phyloP scores from a whole-genome alignment of 352 stramenopile genomes.

The Phytophthora rubi region DNA sequence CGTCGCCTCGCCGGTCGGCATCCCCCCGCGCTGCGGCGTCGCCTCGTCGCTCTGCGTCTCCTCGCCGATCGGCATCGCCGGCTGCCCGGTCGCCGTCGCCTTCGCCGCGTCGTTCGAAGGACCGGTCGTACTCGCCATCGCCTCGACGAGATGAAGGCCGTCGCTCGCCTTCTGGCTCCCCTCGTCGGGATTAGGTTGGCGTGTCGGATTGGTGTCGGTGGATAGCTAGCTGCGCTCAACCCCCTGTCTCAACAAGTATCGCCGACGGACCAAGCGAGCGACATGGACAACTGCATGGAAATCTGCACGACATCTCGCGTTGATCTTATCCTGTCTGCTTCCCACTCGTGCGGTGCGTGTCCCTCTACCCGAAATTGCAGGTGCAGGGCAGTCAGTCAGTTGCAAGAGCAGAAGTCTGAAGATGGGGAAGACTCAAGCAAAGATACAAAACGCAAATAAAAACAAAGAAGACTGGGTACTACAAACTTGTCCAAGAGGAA shows the following conservation, averaged over 20 bases:
- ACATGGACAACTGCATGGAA: slow-evolving; percentile 32
- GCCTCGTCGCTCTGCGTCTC: slow-evolving; percentile 23
- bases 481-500: slow-evolving; percentile 42
- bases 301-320: slow-evolving; percentile 32
- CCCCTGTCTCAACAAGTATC: slow-evolving; percentile 19
- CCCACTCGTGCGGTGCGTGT: slow-evolving; percentile 24
- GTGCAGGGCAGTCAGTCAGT: slow-evolving; percentile 28
- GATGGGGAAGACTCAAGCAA: slow-evolving; percentile 43
- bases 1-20: slow-evolving; percentile 34
- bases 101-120: slow-evolving; percentile 48
- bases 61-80: slow-evolving; percentile 44
- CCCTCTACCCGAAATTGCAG: slow-evolving; percentile 28
- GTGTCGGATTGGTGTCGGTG: slow-evolving; percentile 12
- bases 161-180: slow-evolving; percentile 67
- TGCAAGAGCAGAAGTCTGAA: slow-evolving; percentile 34
- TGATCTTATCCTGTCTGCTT: slow-evolving; percentile 19
- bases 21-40: slow-evolving; percentile 38
- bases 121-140: slow-evolving; percentile 56
- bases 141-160: slow-evolving; percentile 47
- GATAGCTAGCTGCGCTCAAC: slow-evolving; percentile 7
- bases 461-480: slow-evolving; percentile 49
- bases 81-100: slow-evolving; percentile 52
- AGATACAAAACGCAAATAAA: slow-evolving; percentile 52
- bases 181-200: slow-evolving; percentile 49
- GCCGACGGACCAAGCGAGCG: slow-evolving; percentile 12